Evolutionary conservation across 257 asterid genomes (phyloP).

Genomic region (Solanum sejunctum): DNA sequence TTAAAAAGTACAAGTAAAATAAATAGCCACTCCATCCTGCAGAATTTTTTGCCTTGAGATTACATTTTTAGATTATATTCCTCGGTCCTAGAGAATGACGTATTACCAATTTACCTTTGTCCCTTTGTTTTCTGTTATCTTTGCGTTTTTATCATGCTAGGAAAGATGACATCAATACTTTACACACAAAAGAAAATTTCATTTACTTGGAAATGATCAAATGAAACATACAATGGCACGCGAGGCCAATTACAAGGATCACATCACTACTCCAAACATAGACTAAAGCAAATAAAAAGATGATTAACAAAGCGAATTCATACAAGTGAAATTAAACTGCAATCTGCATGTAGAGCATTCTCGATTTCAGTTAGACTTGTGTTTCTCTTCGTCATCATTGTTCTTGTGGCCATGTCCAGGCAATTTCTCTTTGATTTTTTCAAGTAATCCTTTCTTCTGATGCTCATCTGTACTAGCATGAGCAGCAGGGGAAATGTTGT

Average conservation of each 20-base stretch:
- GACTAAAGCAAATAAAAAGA: neutral
- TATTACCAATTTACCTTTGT: no score
- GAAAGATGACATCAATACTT: neutral
- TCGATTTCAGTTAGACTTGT: neutral
- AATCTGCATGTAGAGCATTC: neutral
- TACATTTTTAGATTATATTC: no score
- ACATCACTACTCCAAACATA: neutral
- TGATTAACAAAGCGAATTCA: neutral
- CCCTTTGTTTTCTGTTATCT: no score
- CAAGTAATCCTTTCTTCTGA: conserved; percentile 29
- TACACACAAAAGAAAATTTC: neutral
- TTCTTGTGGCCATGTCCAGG: conserved; percentile 19
- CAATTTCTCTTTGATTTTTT: conserved; percentile 36
- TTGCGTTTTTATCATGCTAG: neutral
- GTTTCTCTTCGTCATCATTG: conserved; percentile 6
- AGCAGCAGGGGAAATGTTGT: conserved; percentile 1
- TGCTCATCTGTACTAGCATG: neutral
- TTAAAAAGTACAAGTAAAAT: no score
- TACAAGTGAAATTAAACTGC: neutral
- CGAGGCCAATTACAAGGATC: neutral
- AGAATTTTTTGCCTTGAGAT: no score
- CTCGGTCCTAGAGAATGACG: no score
- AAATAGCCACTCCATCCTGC: no score
- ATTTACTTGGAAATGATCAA: neutral
- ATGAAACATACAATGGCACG: neutral